phyloP scores from a whole-genome alignment of 2,329 filamentous ascomycete genomes.

The Paecilomyces variotii region DNA sequence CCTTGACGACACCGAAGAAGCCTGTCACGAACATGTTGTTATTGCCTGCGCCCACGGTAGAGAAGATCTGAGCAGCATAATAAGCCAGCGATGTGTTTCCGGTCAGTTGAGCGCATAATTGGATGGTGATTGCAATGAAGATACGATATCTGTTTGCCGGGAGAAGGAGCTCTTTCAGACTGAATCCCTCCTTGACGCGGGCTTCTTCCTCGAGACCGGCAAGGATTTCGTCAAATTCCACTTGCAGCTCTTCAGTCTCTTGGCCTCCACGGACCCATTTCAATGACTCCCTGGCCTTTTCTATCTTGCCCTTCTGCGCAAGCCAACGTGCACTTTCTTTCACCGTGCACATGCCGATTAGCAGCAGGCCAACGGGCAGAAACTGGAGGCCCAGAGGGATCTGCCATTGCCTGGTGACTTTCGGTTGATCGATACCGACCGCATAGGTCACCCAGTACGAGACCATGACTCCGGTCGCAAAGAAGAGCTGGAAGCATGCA shows the following conservation, averaged over 20 bases:
- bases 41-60: slow-evolving; percentile 41
- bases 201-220: slow-evolving; percentile 42
- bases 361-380: slow-evolving; percentile 40
- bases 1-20: slow-evolving; percentile 47
- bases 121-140: slow-evolving; percentile 43
- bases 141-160: slow-evolving; percentile 43
- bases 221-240: slow-evolving; percentile 32
- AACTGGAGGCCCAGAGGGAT: slow-evolving; percentile 42
- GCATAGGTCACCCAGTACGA: slow-evolving; percentile 43
- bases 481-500: slow-evolving; percentile 32
- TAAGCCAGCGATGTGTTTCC: slow-evolving; percentile 47
- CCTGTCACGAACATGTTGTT: slow-evolving; percentile 44
- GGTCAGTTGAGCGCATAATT: slow-evolving; percentile 43
- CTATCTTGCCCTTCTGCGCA: slow-evolving; percentile 37
- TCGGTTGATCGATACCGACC: slow-evolving; percentile 31
- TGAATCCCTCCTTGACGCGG: slow-evolving; percentile 37
- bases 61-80: slow-evolving; percentile 47
- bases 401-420: slow-evolving; percentile 42
- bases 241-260: slow-evolving; percentile 23
- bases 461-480: slow-evolving; percentile 31
- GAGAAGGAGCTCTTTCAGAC: slow-evolving; percentile 39
- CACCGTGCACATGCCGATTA: slow-evolving; percentile 42
- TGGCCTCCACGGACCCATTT: slow-evolving; percentile 46
- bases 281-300: slow-evolving; percentile 42
- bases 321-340: slow-evolving; percentile 44